Evolutionary conservation across 192 early-diverging fungal species (phyloP), one percentile per base, ranked within the genome.

Genomic region (Coemansia javaensis): DNA sequence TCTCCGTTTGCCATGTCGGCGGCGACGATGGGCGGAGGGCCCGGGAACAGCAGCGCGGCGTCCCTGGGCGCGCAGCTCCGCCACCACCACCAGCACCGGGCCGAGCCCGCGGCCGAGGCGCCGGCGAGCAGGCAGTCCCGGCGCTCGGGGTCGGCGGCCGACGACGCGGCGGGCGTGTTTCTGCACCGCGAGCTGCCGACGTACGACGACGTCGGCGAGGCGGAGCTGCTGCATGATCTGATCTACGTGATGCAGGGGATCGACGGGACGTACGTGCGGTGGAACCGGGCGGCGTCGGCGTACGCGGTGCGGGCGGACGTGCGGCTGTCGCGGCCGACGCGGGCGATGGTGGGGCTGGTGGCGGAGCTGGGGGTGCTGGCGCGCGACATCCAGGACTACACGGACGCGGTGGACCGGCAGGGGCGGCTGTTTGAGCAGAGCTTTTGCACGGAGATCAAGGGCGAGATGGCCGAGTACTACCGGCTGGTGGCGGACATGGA

Each of bases 241-340:
- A 78, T 98, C 5, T 98, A 84, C 59, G 80, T 94, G 14, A 87
- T 96, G 66, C 95, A 98, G 63, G 95, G 90, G 0, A 88, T 98
- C 40, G 86, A 96, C 63, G 95, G 95, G 23, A 79, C 80, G 44
- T 85, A 83, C 51, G 75, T 96, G 14, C 81, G 79, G 42, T 91
- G 79, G 51, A 80, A 85, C 44, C 16, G 48, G 8, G 47, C 52
- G 7, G 37, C 54, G 5, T 67, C 75, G 12, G 64, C 75, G 0
- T 93, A 81, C 48, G 50, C 52, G 1, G 55, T 93, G 14, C 64
- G 76, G 39, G 54, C 69, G 2, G 73, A 76, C 32, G 80, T 83
- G 51, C 45, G 55, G 24, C 55, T 77, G 7, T 58, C 61, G 13
- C 51, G 79, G 24, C 82, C 91, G 0, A 81, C 81, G 0, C 77